Base-by-base conservation (phyloP, 805 yeast genomes). In the Saccharomycopsis olivae region DNA sequence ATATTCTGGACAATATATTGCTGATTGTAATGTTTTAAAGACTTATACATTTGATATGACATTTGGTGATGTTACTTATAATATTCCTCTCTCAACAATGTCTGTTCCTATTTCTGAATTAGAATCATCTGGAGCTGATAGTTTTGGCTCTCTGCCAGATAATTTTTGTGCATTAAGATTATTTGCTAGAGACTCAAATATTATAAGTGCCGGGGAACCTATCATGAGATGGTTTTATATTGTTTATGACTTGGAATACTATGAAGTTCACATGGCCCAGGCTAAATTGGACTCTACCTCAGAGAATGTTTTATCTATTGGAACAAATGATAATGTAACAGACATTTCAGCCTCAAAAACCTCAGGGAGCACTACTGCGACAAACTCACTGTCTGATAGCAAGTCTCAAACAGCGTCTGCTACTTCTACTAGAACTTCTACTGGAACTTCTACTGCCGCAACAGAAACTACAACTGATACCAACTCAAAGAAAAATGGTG, bases 31-130 rank as follows among this genome's bases (percentile, higher is more conserved):
- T 47, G 44, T 40, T 5, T 45, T 47, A 13, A 53, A 57, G 38
- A 45, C 55, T 36, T 57, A 58, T 2, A 47, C 54, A 47, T 46
- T 73, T 9, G 59, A 60, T 33, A 72, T 73, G 49, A 61, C 69
- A 48, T 75, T 81, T 57, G 72, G 73, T 45, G 87, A 85, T 5
- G 53, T 62, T n/a, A 51, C 55, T 9, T 71, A 78, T 43, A 53
- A 60, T 13, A 72, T 71, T 4, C 79, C 84, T n/a, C n/a, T n/a
- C n/a, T n/a, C n/a, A n/a, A 20, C 52, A 73, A 17, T 28, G 47
- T 4, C 51, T 58, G 47, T 58, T 60, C 27, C 28, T 15, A 10
- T 6, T 10, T 5, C n/a, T 14, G 4, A n/a, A 14, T 8, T 6
- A 10, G n/a, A 14, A 31, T 9, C 11, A 6, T 8, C 21, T 17